Evolutionary conservation across 106 monocot genomes (phyloP).

Genomic region (Narthecium ossifragum): DNA sequence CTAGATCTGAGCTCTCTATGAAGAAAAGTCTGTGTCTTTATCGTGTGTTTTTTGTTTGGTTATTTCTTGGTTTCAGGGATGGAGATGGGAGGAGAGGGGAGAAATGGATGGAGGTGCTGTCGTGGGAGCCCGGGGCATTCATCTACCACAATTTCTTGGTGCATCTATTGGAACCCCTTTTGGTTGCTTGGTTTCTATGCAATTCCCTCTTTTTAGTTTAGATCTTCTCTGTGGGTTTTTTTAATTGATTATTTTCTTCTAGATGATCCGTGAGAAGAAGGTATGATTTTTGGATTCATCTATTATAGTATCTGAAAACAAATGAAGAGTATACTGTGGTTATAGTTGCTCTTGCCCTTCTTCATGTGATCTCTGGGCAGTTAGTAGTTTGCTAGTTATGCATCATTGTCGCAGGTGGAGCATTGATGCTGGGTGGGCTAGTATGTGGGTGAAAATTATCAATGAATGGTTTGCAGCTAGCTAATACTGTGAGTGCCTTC

Average conservation of each 20-base stretch:
- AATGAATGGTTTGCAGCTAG: slow-evolving; percentile 53
- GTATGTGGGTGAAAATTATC: slow-evolving; percentile 61
- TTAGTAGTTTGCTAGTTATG: background rate
- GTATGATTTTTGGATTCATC: too few species aligned
- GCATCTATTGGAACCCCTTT: background rate
- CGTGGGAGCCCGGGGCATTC: slow-evolving; percentile 85
- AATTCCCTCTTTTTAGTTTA: too few species aligned
- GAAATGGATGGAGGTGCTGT: slow-evolving; percentile 82
- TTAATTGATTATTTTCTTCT: background rate
- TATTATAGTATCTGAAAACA: background rate
- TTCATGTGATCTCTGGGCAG: background rate
- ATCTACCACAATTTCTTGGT: slow-evolving; percentile 79
- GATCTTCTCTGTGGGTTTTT: background rate
- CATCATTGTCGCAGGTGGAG: too few species aligned
- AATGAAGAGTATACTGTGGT: background rate
- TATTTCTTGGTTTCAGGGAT: slow-evolving; percentile 14
- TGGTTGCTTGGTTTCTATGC: too few species aligned
- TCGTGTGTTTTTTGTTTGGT: background rate
- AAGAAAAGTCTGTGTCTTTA: background rate
- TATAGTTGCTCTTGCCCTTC: background rate
- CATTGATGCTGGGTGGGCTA: slow-evolving; percentile 74
- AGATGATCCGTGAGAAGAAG: too few species aligned
- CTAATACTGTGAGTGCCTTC: slow-evolving; percentile 45
- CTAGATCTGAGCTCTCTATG: background rate
- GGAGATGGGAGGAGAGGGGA: slow-evolving; percentile 36